Base-by-base conservation (phyloP, 805 yeast species). In the Nakazawaea wyomingensis region DNA sequence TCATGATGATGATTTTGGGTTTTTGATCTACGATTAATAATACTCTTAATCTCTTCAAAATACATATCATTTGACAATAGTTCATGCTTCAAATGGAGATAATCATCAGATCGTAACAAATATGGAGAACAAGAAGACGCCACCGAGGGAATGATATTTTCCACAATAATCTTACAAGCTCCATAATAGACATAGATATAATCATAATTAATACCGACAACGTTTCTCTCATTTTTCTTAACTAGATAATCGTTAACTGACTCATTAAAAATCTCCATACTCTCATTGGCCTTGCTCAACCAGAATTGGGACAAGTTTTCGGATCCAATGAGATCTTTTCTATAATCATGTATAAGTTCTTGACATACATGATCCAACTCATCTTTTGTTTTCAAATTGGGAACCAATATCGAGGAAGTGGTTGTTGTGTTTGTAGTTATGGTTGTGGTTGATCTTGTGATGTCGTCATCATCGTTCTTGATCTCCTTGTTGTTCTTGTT, bases 201-300 rank as follows among this genome's bases (percentile, higher is more conserved):
- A 10, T 44, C 35, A 34, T 29, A 44, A 35, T 39, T 40, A n/a
- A 44, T 14, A 2, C n/a, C 29, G 16, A 13, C 29, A 24, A 39
- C 21, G 21, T 36, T 17, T 11, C 41, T 17, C 20, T 43, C 46
- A 32, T 44, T 44, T 28, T 44, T 44, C 26, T 39, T 34, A 8
- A 44, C 43, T 4, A 44, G 34, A 26, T 44, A 44, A n/a, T 44
- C 43, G 26, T 44, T 39, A 9, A 44, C n/a, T 9, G 27, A 26
- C 24, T 39, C 37, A 16, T 44, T 44, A 29, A 44, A 44, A 21
- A 22, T 30, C n/a, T 28, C 39, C 17, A 33, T 16, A 22, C 39
- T 29, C 14, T 44, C 47, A 19, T 27, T 14, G 3, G 42, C 40
- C 28, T 35, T 38, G 4, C 31, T 5, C 16, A 38, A 13, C 40